Evolutionary conservation across 805 yeast species (phyloP), one percentile per base, ranked within the genome.

Genomic region (Cyberlindnera euphorbiiphila): DNA sequence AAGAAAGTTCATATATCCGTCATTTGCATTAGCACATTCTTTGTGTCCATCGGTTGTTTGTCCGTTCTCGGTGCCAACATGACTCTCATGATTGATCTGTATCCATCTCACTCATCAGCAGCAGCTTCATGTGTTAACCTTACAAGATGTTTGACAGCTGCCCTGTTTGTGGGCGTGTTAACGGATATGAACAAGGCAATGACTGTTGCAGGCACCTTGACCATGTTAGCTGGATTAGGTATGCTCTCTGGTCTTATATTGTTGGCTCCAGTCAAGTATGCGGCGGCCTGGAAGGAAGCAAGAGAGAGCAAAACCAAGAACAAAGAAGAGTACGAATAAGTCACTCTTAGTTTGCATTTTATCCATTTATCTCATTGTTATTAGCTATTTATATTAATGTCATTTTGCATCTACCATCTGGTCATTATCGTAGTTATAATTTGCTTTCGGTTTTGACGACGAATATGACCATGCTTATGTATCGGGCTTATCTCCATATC

Each of bases 161-260:
- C 95, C 0, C 68, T 76, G 1, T 77, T 83, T 29, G 69, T 82
- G 15, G 93, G 85, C 0, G 79, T 77, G 4, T 64, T 85, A n/a
- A 71, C 76, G 15, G 68, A 62, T 33, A 83, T 88, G 91, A 65
- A 68, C 15, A 38, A 41, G 0, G 43, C 63, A 0, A 65, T 88
- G 74, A 75, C 76, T 0, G 59, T 74, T 12, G 96, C 95, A 1
- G 93, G 95, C 14, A 74, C 85, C 1, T 82, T 79, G 51, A 80
- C 94, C 0, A 65, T 87, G 14, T 59, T 85, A 68, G 78, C 81
- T 2, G 78, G 68, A 0, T 33, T 81, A 1, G 65, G 72, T 8
- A 16, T 54, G 7, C 14, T 52, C 3, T 53, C 59, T 6, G 50
- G 62, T 4, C 12, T 32, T 0, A 16, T 48, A 10, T 42, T 64